These are phyloP conservation scores for Urochloa ruziziensis DNA, from an alignment of 176 grass and related monocot species.

Conservation along the genomic window DNA sequence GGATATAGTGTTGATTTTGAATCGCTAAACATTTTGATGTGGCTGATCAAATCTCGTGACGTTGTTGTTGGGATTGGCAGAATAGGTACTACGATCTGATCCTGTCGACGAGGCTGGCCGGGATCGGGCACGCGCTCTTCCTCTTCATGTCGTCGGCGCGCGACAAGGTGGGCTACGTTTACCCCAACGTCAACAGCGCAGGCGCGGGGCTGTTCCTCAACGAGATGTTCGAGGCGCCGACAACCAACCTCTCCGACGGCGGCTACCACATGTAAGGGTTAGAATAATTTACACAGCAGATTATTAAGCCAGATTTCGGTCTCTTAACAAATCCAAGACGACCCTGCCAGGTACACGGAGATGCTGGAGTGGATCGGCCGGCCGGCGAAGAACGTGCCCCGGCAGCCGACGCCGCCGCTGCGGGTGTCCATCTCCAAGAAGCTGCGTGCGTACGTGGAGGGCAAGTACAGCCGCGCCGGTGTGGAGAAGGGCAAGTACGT, in stretches of 20 bases:
- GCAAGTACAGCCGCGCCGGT: conserved; percentile 60
- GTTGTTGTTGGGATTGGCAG: conserved; percentile 35
- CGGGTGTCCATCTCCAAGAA: conserved; percentile 85
- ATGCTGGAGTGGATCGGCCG: conserved; percentile 82
- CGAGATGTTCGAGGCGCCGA: conserved; percentile 61
- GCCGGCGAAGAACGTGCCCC: conserved; percentile 59
- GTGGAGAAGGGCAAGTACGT: conserved; percentile 73
- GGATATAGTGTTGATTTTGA: no score
- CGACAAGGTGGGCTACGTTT: conserved; percentile 84
- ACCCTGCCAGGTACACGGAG: conserved; percentile 57
- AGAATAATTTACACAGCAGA: not conserved
- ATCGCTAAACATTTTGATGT: not conserved
- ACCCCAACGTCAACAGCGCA: conserved; percentile 75
- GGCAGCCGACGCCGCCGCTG: conserved; percentile 57
- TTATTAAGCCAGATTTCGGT: not conserved
- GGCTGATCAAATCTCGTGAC: not conserved
- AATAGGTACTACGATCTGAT: conserved; percentile 86
- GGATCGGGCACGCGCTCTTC: conserved; percentile 81
- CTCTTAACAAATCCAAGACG: not conserved
- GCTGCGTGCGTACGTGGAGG: conserved; percentile 68
- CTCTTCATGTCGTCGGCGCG: conserved; percentile 84
- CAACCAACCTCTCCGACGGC: conserved; percentile 58
- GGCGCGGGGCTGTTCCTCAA: conserved; percentile 73
- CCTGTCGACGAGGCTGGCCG: conserved; percentile 72
- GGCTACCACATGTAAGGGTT: conserved; percentile 70